phyloP scores from a whole-genome alignment of 305 asterid species.

The Ajuga reptans region DNA sequence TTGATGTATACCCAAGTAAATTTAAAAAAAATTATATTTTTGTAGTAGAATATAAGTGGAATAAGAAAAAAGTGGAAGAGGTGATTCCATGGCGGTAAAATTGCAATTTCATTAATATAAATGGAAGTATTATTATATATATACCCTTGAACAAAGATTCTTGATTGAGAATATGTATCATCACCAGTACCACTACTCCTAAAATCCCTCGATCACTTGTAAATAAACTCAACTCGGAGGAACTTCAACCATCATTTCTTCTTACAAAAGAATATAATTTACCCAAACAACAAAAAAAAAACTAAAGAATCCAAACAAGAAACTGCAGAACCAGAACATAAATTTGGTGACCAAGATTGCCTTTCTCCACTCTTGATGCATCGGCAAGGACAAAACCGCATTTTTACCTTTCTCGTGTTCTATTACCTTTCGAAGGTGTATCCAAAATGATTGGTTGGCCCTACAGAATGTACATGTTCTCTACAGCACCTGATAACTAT shows the following conservation, averaged over 20 bases:
- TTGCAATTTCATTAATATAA: too few species aligned
- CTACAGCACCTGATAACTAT: neutral
- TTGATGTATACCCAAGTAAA: too few species aligned
- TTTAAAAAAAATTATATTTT: too few species aligned
- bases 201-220: too few species aligned
- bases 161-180: conserved; percentile 3
- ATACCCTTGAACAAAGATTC: conserved; percentile 4
- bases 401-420: neutral
- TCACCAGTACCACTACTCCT: conserved; percentile 3
- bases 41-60: too few species aligned
- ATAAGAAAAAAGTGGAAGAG: too few species aligned
- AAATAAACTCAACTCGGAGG: too few species aligned
- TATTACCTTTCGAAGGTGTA: conserved; percentile 9
- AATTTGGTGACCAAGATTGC: conserved; percentile 32
- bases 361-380: conserved; percentile 19
- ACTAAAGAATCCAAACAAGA: conserved; percentile 36
- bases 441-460: neutral
- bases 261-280: conserved; percentile 70
- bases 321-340: conserved; percentile 12
- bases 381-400: neutral
- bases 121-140: neutral
- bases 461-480: conserved; percentile 12
- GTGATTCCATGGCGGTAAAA: too few species aligned
- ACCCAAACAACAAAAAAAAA: conserved; percentile 9
- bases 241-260: conserved; percentile 33